A percentile compares a stretch with the other conserved stretches of the same genome.
These are phyloP conservation scores for Xylaria palmicola DNA, from an alignment of 495 filamentous ascomycete genomes.

Conservation along the genomic window DNA sequence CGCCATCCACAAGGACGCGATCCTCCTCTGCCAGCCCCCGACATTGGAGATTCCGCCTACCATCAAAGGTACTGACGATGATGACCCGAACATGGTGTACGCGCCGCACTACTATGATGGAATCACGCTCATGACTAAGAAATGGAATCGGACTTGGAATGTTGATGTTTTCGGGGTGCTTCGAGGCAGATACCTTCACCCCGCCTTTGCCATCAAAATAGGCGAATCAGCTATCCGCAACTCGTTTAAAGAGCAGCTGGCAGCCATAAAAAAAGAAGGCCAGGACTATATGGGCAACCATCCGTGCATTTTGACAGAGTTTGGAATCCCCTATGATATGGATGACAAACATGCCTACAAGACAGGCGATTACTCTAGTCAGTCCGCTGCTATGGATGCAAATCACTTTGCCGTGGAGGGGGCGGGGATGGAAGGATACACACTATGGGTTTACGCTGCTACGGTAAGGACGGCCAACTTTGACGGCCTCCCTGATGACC, in stretches of 20 bases:
- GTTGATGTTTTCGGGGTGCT: slow-evolving; percentile 92
- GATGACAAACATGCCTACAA: slow-evolving; percentile 92
- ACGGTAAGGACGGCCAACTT: slow-evolving; percentile 47
- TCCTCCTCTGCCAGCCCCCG: slow-evolving; percentile 89
- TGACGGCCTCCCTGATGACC: background rate
- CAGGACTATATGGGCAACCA: slow-evolving; percentile 84
- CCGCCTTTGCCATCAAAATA: slow-evolving; percentile 86
- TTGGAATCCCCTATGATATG: slow-evolving; percentile 99
- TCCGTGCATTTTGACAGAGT: slow-evolving; percentile 89
- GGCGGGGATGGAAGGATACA: slow-evolving; percentile 75
- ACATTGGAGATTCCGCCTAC: slow-evolving; percentile 87
- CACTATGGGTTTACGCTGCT: slow-evolving; percentile 82
- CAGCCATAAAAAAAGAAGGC: slow-evolving; percentile 85
- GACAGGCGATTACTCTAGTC: slow-evolving; percentile 93
- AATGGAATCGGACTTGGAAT: slow-evolving; percentile 97
- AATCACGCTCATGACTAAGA: slow-evolving; percentile 94
- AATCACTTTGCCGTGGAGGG: slow-evolving; percentile 93
- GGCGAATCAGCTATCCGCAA: slow-evolving; percentile 96
- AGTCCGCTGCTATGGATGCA: slow-evolving; percentile 92
- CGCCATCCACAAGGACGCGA: slow-evolving; percentile 70
- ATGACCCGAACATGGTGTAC: slow-evolving; percentile 87
- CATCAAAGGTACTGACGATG: slow-evolving; percentile 84
- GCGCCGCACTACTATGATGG: slow-evolving; percentile 96
- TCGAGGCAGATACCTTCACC: slow-evolving; percentile 81
- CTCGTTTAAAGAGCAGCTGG: slow-evolving; percentile 88